Evolutionary conservation across 1,284 basidiomycete species (phyloP), one percentile per base, ranked within the genome.

Genomic region (Leucoagaricus sp.): DNA sequence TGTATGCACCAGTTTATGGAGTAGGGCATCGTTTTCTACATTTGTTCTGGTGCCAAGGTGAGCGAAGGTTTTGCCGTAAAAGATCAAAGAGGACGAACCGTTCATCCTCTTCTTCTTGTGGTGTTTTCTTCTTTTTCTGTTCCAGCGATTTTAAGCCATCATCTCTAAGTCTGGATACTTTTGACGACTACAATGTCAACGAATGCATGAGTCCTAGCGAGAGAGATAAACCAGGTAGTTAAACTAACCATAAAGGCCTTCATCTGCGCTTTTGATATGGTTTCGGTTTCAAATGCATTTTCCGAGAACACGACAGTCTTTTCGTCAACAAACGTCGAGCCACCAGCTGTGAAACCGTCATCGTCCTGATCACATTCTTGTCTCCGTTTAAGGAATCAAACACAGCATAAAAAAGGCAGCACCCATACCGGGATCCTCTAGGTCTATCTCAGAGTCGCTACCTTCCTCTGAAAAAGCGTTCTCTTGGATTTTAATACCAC

Each of bases 1-100:
- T 0, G 90, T 92, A 65, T 93, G 91, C 8, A 93, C 80, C 9
- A 93, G 75, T 49, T 82, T 85, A 67, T 91, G 88, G 5, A 93
- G 77, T 25, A 88, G 69, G 0, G 82, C 85, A 64, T 93, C 90
- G 54, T 93, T 92, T 62, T 89, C 84, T 12, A 75, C 68, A 67
- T 91, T 89, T 17, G 86, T 82, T 46, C 91, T 91, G 60, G 36
- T 54, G 49, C 47, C 6, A 49, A 42, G 15, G 13, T 50, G 19
- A 45, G 23, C n/a, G 13, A 19, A 44, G 36, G 23, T 19, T 28
- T 10, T 6, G 6, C 15, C 13, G 46, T 10, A 36, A n/a, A 21
- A 6, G 12, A 21, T 21, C 8, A 21, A 34, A 5, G 29, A 45
- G 25, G 12, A 28, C 65, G 19, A 62, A 80, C 74, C 68, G 77